These are phyloP conservation scores for Orobanche coerulescens DNA, from an alignment of 257 asterid genomes.

Conservation along the genomic window DNA sequence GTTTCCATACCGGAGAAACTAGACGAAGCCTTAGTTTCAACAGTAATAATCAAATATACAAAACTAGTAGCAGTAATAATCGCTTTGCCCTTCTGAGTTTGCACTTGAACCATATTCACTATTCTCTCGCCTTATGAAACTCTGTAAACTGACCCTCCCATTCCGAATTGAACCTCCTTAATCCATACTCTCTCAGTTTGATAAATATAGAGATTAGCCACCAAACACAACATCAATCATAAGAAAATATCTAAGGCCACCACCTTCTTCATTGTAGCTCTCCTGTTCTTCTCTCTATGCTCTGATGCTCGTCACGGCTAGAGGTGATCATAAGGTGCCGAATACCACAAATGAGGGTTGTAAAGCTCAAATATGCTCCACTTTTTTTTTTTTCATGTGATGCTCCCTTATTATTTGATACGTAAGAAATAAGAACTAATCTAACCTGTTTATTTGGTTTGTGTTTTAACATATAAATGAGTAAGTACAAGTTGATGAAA, in stretches of 20 bases:
- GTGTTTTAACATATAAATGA: no score
- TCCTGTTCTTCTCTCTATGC: slow-evolving; percentile 37
- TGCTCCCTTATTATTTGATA: no score
- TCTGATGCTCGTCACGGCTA: slow-evolving; percentile 42
- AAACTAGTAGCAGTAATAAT: no score
- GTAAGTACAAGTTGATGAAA: no score
- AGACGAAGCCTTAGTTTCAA: no score
- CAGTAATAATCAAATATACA: no score
- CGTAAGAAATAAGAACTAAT: no score
- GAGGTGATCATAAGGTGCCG: neutral
- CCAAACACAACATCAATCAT: slow-evolving; percentile 7
- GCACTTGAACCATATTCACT: slow-evolving; percentile 25
- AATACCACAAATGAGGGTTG: slow-evolving; percentile 26
- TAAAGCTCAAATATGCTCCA: neutral
- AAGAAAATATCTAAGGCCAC: slow-evolving; percentile 39
- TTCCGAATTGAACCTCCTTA: no score
- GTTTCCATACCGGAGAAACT: no score
- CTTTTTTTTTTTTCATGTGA: no score
- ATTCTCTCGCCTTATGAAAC: neutral
- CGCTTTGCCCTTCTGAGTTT: slow-evolving; percentile 20
- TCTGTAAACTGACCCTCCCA: slow-evolving; percentile 26
- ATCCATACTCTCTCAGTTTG: slow-evolving; percentile 3
- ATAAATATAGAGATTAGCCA: neutral
- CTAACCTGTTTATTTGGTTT: no score
- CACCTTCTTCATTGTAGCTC: slow-evolving; percentile 31